phyloP scores from a whole-genome alignment of 169 alveolate species.

The Plasmodium ovale region DNA sequence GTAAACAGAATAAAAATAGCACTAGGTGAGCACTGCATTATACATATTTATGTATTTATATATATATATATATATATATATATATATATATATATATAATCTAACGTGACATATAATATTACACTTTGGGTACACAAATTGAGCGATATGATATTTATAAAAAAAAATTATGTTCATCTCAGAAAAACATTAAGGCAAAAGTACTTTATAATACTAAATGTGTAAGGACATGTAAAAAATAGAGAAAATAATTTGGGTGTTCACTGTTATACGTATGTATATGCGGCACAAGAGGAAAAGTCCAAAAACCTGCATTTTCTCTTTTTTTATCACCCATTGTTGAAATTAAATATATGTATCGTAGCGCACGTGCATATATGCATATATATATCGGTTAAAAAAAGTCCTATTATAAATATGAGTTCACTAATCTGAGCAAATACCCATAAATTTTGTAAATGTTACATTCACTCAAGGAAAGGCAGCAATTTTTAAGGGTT shows the following conservation, averaged over 20 bases:
- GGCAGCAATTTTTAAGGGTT: background rate
- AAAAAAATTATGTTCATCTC: too few relatives aligned
- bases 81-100: too few relatives aligned
- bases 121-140: too few relatives aligned
- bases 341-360: too few relatives aligned
- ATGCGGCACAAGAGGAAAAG: background rate
- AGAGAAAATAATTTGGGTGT: background rate
- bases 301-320: background rate
- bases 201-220: background rate
- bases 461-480: background rate
- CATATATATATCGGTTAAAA: background rate
- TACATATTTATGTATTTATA: too few relatives aligned
- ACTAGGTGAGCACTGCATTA: too few relatives aligned
- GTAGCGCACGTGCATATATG: too few relatives aligned
- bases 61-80: too few relatives aligned
- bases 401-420: background rate
- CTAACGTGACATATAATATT: too few relatives aligned
- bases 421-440: background rate
- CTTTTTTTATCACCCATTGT: background rate
- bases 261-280: background rate
- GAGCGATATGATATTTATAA: too few relatives aligned
- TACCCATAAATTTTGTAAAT: background rate
- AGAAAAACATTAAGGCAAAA: background rate
- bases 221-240: conserved; percentile 5
- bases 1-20: too few relatives aligned